Evolutionary conservation across 352 stramenopile species (phyloP).

Genomic region (Globisporangium splendens): DNA sequence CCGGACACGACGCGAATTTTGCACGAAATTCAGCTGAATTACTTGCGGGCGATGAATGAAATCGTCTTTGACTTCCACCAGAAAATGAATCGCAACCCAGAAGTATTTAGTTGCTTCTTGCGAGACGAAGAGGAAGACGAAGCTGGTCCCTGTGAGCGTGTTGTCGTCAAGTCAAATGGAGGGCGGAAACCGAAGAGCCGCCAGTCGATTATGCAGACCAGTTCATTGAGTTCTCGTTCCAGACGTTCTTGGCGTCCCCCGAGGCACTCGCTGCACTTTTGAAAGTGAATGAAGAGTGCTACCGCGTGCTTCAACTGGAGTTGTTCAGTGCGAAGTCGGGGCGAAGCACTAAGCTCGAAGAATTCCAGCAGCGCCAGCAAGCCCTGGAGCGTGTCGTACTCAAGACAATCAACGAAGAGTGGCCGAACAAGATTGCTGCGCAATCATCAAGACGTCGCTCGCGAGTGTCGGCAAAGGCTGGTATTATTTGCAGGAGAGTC

Average conservation of each 20-base stretch:
- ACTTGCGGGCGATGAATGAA: conserved; percentile 90
- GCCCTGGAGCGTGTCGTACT: conserved; percentile 61
- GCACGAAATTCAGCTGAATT: conserved; percentile 89
- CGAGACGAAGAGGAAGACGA: conserved; percentile 37
- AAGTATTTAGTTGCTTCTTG: conserved; percentile 62
- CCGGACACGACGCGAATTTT: conserved; percentile 77
- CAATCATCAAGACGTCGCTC: conserved; percentile 66
- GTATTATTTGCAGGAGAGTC: conserved; percentile 83
- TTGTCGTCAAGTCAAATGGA: conserved; percentile 22
- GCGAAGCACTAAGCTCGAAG: conserved; percentile 78
- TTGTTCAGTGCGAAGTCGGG: conserved; percentile 73
- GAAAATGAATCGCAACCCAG: conserved; percentile 36
- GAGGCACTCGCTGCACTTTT: conserved; percentile 69
- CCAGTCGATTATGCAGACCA: conserved; percentile 84
- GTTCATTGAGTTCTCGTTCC: conserved; percentile 86
- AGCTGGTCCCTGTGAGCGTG: conserved; percentile 32
- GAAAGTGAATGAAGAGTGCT: conserved; percentile 87
- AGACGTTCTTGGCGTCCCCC: conserved; percentile 79
- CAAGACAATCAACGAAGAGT: conserved; percentile 83
- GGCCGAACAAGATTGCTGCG: conserved; percentile 63
- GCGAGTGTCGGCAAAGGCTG: conserved; percentile 80
- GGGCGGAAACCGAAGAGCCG: conserved; percentile 30
- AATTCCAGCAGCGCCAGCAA: conserved; percentile 83
- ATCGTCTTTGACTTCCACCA: conserved; percentile 88
- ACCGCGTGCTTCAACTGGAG: conserved; percentile 72